Evolutionary conservation across 2,329 filamentous ascomycete genomes (phyloP).

Genomic region (Fusarium sp.): DNA sequence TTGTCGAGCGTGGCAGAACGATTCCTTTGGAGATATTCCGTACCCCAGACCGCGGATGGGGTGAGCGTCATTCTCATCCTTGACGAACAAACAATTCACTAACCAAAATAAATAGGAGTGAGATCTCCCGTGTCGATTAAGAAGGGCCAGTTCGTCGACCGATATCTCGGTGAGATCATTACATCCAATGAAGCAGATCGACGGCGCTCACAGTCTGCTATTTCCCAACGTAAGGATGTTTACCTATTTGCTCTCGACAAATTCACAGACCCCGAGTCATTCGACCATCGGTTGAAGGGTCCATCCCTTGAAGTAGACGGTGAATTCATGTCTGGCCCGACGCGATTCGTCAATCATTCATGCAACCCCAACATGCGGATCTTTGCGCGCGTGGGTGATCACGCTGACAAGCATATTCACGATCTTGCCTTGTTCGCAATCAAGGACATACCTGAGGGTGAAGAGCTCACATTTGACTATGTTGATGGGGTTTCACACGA

Average conservation of each 20-base stretch:
- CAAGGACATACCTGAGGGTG: constrained; percentile 68
- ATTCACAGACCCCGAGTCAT: constrained; percentile 68
- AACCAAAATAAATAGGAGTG: constrained; percentile 58
- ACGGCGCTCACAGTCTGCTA: constrained; percentile 65
- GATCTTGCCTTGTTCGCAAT: constrained; percentile 81
- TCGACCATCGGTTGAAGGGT: constrained; percentile 64
- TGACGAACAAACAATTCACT: not conserved
- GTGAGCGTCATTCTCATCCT: constrained; percentile 50
- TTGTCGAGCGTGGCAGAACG: constrained; percentile 77
- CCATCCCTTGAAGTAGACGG: constrained; percentile 72
- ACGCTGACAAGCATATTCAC: constrained; percentile 77
- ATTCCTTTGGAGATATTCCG: constrained; percentile 81
- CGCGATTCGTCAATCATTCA: constrained; percentile 84
- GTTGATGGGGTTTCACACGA: constrained; percentile 69
- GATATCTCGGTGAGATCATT: constrained; percentile 78
- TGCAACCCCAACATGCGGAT: constrained; percentile 83
- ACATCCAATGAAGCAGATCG: constrained; percentile 70
- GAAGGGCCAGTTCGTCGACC: constrained; percentile 81
- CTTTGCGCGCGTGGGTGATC: constrained; percentile 81
- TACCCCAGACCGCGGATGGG: constrained; percentile 79
- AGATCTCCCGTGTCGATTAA: constrained; percentile 70
- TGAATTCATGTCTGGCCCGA: constrained; percentile 80
- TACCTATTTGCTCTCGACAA: constrained; percentile 88
- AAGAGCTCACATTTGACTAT: constrained; percentile 85
- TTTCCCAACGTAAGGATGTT: constrained; percentile 73